Percentiles rank a stretch among this genome's conserved stretches.
phyloP scores from a whole-genome alignment of 257 asterid species.

The Solanum verrucosum region DNA sequence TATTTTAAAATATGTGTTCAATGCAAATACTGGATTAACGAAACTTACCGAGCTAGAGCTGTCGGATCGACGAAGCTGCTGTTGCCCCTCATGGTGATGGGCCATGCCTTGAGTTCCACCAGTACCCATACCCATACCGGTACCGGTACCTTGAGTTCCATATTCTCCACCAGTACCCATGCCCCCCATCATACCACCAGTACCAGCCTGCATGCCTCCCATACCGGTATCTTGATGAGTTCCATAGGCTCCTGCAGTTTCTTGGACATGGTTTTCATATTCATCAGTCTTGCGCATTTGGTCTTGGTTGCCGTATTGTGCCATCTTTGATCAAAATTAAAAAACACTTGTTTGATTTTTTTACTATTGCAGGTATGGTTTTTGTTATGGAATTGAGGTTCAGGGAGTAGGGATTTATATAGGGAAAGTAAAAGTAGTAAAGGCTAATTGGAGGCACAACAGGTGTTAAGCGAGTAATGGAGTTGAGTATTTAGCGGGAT shows the following conservation, averaged over 20 bases:
- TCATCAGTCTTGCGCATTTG: conserved; percentile 23
- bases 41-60: conserved; percentile 32
- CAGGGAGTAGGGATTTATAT: not conserved
- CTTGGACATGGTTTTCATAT: conserved; percentile 17
- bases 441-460: not conserved
- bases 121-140: not conserved
- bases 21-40: not conserved
- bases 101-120: not conserved
- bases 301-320: not conserved
- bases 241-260: conserved; percentile 12
- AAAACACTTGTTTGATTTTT: not conserved
- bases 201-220: not conserved
- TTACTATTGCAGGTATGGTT: not conserved
- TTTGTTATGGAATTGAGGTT: not conserved
- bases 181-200: not conserved
- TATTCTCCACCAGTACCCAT: not conserved
- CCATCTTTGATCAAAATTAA: not conserved
- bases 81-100: not conserved
- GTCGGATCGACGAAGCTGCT: conserved; percentile 35
- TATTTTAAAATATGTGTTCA: not conserved
- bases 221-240: not conserved
- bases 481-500: not conserved
- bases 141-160: not conserved
- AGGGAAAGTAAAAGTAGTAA: not conserved
- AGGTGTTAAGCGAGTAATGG: not conserved